Evolutionary conservation across 176 grass and related monocot genomes (phyloP).

Genomic region (Musa schizocarpa): DNA sequence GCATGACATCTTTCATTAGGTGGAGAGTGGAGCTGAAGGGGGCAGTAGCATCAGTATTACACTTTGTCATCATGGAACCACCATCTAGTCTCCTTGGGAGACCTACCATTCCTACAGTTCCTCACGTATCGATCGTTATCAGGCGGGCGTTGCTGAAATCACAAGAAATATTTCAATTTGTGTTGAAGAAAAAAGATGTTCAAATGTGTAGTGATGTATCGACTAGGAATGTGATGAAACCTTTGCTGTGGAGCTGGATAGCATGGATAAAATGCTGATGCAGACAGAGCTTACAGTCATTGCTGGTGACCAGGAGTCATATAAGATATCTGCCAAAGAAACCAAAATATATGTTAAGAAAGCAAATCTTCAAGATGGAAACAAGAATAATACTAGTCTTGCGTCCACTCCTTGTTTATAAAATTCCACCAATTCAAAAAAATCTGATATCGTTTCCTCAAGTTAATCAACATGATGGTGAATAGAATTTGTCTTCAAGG

Average conservation of each 20-base stretch:
- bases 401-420: neutral
- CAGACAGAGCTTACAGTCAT: constrained; percentile 19
- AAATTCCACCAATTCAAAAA: neutral
- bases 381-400: neutral
- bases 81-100: constrained; percentile 11
- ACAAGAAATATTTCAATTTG: neutral
- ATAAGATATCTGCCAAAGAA: constrained; percentile 9
- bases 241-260: constrained; percentile 3
- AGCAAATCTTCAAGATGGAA: neutral
- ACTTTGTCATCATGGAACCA: constrained; percentile 16
- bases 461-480: neutral
- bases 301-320: constrained; percentile 19
- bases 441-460: neutral
- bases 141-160: neutral
- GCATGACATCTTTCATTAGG: neutral
- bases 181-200: neutral
- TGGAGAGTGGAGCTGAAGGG: neutral
- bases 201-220: neutral
- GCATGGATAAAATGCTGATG: constrained; percentile 13
- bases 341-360: neutral
- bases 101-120: constrained; percentile 9
- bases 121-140: constrained; percentile 4
- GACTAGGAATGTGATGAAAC: neutral
- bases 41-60: neutral
- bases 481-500: neutral